Conservation (phyloP, 2,329 filamentous ascomycete species). For the Alternaria hordeiaustralica region DNA sequence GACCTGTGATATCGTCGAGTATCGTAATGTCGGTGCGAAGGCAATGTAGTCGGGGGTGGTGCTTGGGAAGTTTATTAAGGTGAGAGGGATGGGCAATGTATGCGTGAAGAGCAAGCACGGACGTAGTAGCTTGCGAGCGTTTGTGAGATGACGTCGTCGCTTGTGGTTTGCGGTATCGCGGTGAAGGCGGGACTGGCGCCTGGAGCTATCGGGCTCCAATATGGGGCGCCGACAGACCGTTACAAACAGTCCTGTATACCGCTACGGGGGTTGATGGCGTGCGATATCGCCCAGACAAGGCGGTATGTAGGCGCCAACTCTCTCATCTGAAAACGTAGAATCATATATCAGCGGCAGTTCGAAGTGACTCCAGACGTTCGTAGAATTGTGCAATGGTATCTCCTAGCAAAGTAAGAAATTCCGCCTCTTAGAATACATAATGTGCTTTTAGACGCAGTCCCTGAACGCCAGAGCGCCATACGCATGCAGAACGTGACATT, state of each 20-base stretch:
- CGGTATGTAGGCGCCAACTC: slow-evolving; percentile 4
- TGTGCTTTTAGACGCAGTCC: slow-evolving; percentile 17
- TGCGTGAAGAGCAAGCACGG: neutral
- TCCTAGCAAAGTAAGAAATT: slow-evolving; percentile 5
- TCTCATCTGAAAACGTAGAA: neutral
- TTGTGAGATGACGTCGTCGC: neutral
- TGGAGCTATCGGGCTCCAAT: neutral
- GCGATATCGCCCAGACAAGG: neutral
- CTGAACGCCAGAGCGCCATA: slow-evolving; percentile 37
- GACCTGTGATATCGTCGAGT: neutral
- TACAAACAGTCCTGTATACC: neutral
- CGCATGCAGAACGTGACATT: slow-evolving; percentile 14
- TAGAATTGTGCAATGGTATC: slow-evolving; percentile 23
- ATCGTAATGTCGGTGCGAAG: neutral
- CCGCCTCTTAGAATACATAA: slow-evolving; percentile 3
- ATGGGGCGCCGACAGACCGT: neutral
- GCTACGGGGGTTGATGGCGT: neutral
- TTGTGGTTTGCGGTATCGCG: neutral
- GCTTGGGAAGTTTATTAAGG: neutral
- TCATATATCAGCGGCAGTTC: neutral
- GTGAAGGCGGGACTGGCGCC: neutral
- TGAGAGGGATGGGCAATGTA: neutral
- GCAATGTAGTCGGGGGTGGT: neutral
- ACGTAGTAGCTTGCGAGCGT: neutral
- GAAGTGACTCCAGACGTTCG: neutral